Percentiles rank a stretch among this genome's conserved stretches.
These are phyloP conservation scores for Leishmania mexicana DNA, from an alignment of 208 protist species.

Conservation along the genomic window DNA sequence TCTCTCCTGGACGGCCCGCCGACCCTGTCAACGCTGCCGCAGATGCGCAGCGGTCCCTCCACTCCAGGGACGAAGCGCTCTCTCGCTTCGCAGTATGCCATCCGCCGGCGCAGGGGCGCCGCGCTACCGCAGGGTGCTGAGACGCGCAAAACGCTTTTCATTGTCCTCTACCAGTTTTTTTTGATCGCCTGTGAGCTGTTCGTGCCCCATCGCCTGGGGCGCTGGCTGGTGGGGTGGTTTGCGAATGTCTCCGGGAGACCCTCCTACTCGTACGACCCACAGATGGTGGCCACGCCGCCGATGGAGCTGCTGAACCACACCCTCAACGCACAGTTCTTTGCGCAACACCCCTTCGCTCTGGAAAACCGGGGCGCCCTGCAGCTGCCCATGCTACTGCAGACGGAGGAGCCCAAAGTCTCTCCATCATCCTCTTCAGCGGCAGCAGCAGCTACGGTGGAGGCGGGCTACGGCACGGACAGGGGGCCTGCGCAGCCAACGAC, in stretches of 20 bases:
- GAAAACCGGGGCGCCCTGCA: constrained; percentile 33
- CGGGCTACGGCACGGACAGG: background rate
- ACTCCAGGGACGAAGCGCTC: constrained; percentile 26
- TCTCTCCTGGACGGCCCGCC: background rate
- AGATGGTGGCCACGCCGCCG: constrained; percentile 29
- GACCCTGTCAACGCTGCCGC: background rate
- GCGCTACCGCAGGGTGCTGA: constrained; percentile 1
- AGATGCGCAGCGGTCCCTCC: background rate
- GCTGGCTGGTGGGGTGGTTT: constrained; percentile 38
- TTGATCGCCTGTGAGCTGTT: constrained; percentile 46
- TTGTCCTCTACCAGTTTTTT: constrained; percentile 39
- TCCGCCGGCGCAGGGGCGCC: constrained; percentile 17
- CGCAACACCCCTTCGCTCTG: constrained; percentile 24
- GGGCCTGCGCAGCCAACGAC: background rate
- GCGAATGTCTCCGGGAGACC: constrained; percentile 29
- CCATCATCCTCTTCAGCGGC: background rate
- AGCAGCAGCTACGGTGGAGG: background rate
- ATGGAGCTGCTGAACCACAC: constrained; percentile 42
- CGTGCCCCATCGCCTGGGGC: constrained; percentile 40
- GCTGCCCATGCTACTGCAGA: constrained; percentile 23
- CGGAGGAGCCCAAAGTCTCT: background rate
- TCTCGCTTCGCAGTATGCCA: constrained; percentile 49
- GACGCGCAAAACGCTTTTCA: constrained; percentile 6
- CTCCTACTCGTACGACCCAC: constrained; percentile 48
- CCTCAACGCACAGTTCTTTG: constrained; percentile 37